Conservation (phyloP, 2,329 filamentous ascomycete genomes). For the Penicillium sp. region DNA sequence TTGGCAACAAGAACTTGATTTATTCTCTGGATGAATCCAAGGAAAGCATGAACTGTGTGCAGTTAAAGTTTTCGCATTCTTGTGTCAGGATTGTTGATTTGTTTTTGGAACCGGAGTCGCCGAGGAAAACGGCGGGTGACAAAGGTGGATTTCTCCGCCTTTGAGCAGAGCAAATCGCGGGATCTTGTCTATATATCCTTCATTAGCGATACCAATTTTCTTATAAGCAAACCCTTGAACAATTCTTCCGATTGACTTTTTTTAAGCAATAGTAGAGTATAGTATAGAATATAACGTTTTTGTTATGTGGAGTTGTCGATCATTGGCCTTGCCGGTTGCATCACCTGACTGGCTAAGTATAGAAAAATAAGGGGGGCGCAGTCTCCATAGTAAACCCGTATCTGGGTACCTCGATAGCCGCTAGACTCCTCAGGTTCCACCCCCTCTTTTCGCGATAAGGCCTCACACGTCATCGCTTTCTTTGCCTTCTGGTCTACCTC, state of each 20-base stretch:
- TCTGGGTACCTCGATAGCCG: constrained; percentile 9
- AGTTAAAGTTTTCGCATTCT: constrained; percentile 12
- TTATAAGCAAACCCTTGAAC: not conserved
- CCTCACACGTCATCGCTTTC: constrained; percentile 23
- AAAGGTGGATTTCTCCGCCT: constrained; percentile 10
- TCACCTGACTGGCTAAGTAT: constrained; percentile 5
- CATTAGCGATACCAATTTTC: constrained; percentile 1
- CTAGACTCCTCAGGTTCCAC: constrained; percentile 18
- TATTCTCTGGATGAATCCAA: not conserved
- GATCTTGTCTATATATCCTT: constrained; percentile 24
- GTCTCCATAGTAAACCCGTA: not conserved
- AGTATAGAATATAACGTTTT: not conserved
- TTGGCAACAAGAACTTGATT: not conserved
- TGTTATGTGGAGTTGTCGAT: not conserved
- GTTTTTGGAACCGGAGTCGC: constrained; percentile 15
- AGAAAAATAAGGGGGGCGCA: constrained; percentile 1
- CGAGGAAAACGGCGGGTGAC: constrained; percentile 13
- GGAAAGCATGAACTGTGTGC: constrained; percentile 10
- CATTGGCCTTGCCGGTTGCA: not conserved
- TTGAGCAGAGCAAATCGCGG: constrained; percentile 2
- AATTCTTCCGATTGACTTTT: not conserved
- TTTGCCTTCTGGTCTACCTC: not conserved
- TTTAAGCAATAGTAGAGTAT: not conserved
- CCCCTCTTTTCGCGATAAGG: constrained; percentile 30
- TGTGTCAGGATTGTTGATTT: constrained; percentile 2